These are phyloP conservation scores for Evernia prunastri DNA, from an alignment of 495 filamentous ascomycete genomes.

Conservation along the genomic window DNA sequence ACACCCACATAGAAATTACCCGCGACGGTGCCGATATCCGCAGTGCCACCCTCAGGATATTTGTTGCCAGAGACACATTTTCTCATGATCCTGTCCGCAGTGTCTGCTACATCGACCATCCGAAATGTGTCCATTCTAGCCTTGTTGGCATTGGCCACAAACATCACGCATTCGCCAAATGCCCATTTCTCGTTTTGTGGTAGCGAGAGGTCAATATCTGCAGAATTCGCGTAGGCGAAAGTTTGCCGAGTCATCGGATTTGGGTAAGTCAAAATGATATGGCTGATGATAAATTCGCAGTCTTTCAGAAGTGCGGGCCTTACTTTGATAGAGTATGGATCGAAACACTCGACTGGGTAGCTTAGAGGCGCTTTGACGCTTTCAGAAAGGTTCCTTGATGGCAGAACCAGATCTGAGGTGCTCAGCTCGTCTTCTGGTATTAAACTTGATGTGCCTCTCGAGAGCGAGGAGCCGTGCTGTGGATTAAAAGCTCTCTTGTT, in stretches of 20 bases:
- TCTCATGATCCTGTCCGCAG: background rate
- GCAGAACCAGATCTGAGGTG: background rate
- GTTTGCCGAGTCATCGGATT: background rate
- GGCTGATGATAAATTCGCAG: conserved; percentile 5
- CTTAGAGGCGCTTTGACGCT: background rate
- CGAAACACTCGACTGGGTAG: conserved; percentile 3
- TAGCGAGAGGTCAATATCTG: conserved; percentile 4
- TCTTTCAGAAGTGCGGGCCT: background rate
- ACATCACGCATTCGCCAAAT: background rate
- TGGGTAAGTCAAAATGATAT: conserved; percentile 9
- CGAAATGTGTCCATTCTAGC: background rate
- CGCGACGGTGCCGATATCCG: background rate
- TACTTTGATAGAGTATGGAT: background rate
- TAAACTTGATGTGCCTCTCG: no score
- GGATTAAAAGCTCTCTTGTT: background rate
- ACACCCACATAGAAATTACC: background rate
- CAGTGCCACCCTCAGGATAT: background rate
- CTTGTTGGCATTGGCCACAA: background rate
- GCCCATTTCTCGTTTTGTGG: background rate
- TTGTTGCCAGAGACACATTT: background rate
- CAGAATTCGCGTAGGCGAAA: background rate
- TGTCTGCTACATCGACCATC: background rate
- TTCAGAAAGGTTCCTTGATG: background rate
- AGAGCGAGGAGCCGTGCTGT: background rate
- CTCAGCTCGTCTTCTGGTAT: background rate